A percentile compares a stretch with the other conserved stretches of the same genome.
Conservation (phyloP, 192 early-diverging fungal genomes). For the Funneliformis mosseae region DNA sequence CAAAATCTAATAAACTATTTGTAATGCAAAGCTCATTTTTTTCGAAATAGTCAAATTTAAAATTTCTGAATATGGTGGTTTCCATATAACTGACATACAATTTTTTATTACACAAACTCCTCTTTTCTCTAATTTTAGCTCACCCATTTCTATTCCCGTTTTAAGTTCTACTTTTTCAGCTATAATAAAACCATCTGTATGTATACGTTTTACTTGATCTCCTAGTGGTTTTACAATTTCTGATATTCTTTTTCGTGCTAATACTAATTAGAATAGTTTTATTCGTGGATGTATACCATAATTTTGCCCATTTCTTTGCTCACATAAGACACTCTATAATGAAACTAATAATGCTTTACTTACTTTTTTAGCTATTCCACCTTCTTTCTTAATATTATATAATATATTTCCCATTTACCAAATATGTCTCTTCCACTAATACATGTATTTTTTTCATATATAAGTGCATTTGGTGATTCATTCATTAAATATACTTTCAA, state of each 20-base stretch:
- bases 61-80: too few species aligned
- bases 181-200: constrained; percentile 27
- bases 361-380: background rate
- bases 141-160: too few species aligned
- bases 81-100: too few species aligned
- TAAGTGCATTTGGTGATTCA: background rate
- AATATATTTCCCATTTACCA: background rate
- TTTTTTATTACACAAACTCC: too few species aligned
- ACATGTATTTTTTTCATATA: background rate
- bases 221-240: background rate
- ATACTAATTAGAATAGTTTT: background rate
- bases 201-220: constrained; percentile 10
- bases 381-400: constrained; percentile 9
- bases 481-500: background rate
- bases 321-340: background rate
- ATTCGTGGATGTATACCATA: background rate
- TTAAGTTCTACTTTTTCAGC: too few species aligned
- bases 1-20: too few species aligned
- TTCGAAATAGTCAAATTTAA: too few species aligned
- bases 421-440: background rate
- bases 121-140: too few species aligned
- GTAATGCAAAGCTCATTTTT: too few species aligned
- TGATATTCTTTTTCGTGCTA: background rate
- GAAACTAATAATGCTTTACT: constrained; percentile 4
- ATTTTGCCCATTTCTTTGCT: background rate